phyloP scores from a whole-genome alignment of 345 rosid species.

The Hibiscus trionum region DNA sequence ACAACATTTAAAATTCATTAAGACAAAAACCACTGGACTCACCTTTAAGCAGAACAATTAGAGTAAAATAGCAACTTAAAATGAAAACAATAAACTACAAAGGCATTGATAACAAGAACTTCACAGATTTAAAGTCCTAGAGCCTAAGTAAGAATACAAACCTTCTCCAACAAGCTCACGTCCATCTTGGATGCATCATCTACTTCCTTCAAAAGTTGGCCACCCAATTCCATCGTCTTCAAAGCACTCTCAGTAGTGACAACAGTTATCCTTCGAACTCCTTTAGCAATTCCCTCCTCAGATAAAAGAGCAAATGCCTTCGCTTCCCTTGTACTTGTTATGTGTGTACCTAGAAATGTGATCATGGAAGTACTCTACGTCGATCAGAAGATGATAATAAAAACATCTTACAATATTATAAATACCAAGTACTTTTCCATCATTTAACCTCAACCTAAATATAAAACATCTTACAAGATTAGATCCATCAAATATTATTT shows the following conservation, averaged over 20 bases:
- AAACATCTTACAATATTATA: neutral
- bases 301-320: conserved; percentile 89
- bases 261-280: conserved; percentile 83
- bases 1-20: too few relatives aligned
- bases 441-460: neutral
- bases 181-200: conserved; percentile 52
- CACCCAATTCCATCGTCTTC: conserved; percentile 59
- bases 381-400: neutral
- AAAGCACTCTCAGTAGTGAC: conserved; percentile 74
- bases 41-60: too few relatives aligned
- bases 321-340: conserved; percentile 85
- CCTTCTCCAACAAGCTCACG: conserved; percentile 83
- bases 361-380: neutral
- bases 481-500: too few relatives aligned
- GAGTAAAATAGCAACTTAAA: neutral
- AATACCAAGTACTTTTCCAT: neutral
- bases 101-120: neutral
- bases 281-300: conserved; percentile 95
- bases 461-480: too few relatives aligned
- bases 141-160: conserved; percentile 9
- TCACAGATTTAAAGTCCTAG: neutral
- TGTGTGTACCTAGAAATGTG: conserved; percentile 38
- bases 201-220: conserved; percentile 59
- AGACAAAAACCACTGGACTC: too few relatives aligned
- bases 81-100: neutral